Evolutionary conservation across 2,329 filamentous ascomycete species (phyloP), one percentile per base, ranked within the genome.

Genomic region (Penicillium verrucosum): DNA sequence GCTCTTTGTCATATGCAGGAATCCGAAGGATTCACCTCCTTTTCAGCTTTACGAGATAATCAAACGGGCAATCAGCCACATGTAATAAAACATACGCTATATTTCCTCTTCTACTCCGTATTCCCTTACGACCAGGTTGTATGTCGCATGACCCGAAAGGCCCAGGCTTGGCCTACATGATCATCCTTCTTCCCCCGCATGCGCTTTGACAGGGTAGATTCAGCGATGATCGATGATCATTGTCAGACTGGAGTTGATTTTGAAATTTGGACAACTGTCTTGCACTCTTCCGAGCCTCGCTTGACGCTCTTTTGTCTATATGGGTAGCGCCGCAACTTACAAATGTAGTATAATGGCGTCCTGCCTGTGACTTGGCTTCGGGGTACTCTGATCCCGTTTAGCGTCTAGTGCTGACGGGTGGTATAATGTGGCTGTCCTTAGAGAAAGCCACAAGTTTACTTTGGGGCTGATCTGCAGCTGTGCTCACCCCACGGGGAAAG

Each of bases 401-500:
- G 45, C 14, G 32, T 25, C 12, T 55, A 55, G 52, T 51, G 52
- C 52, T 55, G 52, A 55, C 46, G 18, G 14, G 12, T 34, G 46
- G 30, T 37, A 10, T 18, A 50, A 34, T 41, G 12, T 51, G 16
- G 44, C 29, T 2, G n/a, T 52, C 21, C 38, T 37, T 36, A 11
- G 32, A 25, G 14, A 45, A 52, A 52, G 48, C 40, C 48, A 51
- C 41, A n/a, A 14, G 41, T 23, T 46, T 10, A 14, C 23, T 56
- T 44, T 46, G 47, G 54, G 48, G 14, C 21, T 52, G 48, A 44
- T 53, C 49, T 53, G 48, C 49, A 52, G 18, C 6, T 16, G 32
- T 37, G 48, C 21, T 27, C 32, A 53, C 48, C 54, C 54, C 54
- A 56, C 49, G 49, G 48, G 54, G 52, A 12, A 30, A 30, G 12